Base-by-base conservation (phyloP, 805 yeast genomes). In the Candida easanensis region DNA sequence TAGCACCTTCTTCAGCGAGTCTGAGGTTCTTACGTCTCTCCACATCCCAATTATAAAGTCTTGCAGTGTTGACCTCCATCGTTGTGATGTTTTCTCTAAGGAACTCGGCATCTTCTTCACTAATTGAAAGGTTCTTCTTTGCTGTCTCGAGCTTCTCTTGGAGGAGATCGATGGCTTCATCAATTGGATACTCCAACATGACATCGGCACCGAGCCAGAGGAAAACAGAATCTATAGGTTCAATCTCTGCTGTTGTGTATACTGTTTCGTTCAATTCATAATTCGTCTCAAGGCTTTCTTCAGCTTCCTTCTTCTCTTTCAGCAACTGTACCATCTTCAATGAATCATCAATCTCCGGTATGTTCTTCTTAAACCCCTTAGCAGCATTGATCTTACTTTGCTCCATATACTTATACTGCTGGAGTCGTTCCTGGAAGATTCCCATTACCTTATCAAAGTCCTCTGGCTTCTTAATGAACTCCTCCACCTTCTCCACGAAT, bases 181-280 rank as follows among this genome's bases (percentile, higher is more conserved):
- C 85, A 20, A 88, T 69, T 13, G 96, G 90, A 58, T 91, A 93
- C 61, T 93, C 98, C 58, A 93, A 72, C 98, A 93, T 91, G 8
- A 91, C 90, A 54, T 89, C 96, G 0, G 99, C 99, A 10, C 99
- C 99, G n/a, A 93, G 73, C 99, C 99, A 93, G 37, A 93, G 70
- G 50, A 80, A 80, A 2, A 93, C 98, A 22, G 75, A 76, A 27
- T 80, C 73, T 5, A 79, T 70, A 20, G 80, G 74, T 31, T 78
- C 79, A 25, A 93, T 71, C 28, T 71, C 73, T 1, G 99, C 99
- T 45, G 80, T 80, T 7, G 97, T 85, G 61, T 79, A 91, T 32
- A 93, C 73, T 0, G 99, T 91, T 59, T 93, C 98, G 64, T 93
- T 91, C 57, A 93, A 74, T 64, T 90, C 97, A 60, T 87, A 93